phyloP scores from a whole-genome alignment of 176 grass and related monocot genomes.

The Olyra latifolia region DNA sequence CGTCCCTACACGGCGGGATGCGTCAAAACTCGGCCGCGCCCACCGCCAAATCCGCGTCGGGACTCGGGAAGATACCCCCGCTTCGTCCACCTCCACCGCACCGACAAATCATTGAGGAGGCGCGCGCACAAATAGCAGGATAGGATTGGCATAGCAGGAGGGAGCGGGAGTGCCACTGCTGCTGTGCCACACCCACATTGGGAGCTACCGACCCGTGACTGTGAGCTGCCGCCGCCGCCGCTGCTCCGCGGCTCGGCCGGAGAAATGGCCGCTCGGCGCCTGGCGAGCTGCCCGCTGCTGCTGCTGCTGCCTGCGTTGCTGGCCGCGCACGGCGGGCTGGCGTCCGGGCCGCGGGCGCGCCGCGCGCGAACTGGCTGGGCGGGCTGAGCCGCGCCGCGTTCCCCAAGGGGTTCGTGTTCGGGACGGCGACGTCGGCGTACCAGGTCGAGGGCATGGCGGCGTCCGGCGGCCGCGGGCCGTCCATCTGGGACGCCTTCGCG shows the following conservation, averaged over 20 bases:
- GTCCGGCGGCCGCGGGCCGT: slow-evolving; percentile 48
- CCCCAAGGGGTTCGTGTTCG: slow-evolving; percentile 65
- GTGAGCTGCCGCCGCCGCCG: not conserved
- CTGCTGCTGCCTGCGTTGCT: not conserved
- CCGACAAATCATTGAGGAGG: slow-evolving; percentile 8
- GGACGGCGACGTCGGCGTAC: slow-evolving; percentile 64
- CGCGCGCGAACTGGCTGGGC: not conserved
- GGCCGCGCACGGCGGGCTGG: not conserved
- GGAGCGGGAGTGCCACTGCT: not conserved
- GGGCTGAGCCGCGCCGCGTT: slow-evolving; percentile 47
- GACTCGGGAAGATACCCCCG: not conserved
- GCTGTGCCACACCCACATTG: not conserved
- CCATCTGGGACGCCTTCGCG: slow-evolving; percentile 70
- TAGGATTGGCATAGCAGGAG: not conserved
- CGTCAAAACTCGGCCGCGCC: not conserved
- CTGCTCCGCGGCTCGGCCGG: not conserved
- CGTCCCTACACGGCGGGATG: not conserved
- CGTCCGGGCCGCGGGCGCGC: not conserved
- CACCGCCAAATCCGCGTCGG: not conserved
- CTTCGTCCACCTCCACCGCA: not conserved
- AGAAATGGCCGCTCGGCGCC: slow-evolving; percentile 16
- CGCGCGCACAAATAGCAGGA: slow-evolving; percentile 2
- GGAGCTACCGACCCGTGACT: not conserved
- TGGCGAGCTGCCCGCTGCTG: not conserved
- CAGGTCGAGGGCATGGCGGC: slow-evolving; percentile 64